These are phyloP conservation scores for Nigrospora osmanthi DNA, from an alignment of 2,329 filamentous ascomycete genomes.

Conservation along the genomic window DNA sequence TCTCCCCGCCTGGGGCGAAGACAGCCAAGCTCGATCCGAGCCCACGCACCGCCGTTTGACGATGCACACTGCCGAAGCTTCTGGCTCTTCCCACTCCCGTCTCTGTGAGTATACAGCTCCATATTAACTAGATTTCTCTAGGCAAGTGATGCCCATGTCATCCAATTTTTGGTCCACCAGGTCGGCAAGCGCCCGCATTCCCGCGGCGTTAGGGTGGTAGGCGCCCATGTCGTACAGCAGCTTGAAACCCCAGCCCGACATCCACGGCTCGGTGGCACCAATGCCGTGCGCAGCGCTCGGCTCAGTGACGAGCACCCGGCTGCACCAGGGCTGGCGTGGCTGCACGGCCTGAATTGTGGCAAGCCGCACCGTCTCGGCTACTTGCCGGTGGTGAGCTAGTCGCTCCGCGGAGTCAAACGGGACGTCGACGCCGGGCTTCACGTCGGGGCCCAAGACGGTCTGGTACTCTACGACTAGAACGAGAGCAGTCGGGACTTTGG, in stretches of 20 bases:
- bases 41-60: too few species aligned
- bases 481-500: slow-evolving; percentile 30
- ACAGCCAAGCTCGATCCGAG: too few species aligned
- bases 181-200: slow-evolving; percentile 19
- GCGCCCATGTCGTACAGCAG: slow-evolving; percentile 13
- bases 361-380: slow-evolving; percentile 12
- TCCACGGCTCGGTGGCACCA: slow-evolving; percentile 18
- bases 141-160: neutral
- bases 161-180: slow-evolving; percentile 7
- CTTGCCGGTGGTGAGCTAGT: slow-evolving; percentile 12
- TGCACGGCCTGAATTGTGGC: slow-evolving; percentile 12
- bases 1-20: too few species aligned
- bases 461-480: slow-evolving; percentile 33
- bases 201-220: slow-evolving; percentile 20
- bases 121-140: too few species aligned
- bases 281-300: slow-evolving; percentile 18
- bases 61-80: too few species aligned
- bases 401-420: slow-evolving; percentile 15
- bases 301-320: slow-evolving; percentile 12
- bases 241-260: slow-evolving; percentile 9
- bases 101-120: too few species aligned
- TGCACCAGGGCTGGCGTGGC: slow-evolving; percentile 17
- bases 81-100: too few species aligned
- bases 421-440: slow-evolving; percentile 14
- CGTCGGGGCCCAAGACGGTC: slow-evolving; percentile 21